Conservation (phyloP, 2,329 filamentous ascomycete genomes). For the Periconia sp. region DNA sequence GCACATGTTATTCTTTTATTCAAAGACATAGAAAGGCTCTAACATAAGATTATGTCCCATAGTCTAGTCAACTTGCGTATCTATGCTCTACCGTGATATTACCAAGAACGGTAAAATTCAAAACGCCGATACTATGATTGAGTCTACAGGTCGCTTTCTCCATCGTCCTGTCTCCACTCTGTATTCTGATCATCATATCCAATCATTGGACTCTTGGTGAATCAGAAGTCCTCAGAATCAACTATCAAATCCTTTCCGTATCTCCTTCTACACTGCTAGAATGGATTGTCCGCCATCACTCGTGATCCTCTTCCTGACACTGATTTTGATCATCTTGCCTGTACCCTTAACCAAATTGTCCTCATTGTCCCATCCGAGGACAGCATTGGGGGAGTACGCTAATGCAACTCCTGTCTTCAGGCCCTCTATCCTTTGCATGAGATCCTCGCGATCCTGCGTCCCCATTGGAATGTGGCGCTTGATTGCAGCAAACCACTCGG, state of each 20-base stretch:
- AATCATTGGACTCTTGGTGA: background rate
- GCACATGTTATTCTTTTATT: too few relatives aligned
- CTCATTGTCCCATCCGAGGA: constrained; percentile 37
- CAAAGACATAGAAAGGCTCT: too few relatives aligned
- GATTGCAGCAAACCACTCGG: constrained; percentile 64
- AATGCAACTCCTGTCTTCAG: constrained; percentile 57
- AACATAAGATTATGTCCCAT: too few relatives aligned
- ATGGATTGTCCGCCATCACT: constrained; percentile 49
- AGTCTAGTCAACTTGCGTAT: too few relatives aligned
- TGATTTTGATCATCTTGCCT: constrained; percentile 38
- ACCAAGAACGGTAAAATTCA: too few relatives aligned
- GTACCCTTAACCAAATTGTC: constrained; percentile 13
- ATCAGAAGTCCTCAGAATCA: background rate
- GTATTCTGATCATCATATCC: background rate
- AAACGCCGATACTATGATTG: too few relatives aligned
- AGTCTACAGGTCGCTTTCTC: too few relatives aligned
- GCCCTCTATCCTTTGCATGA: constrained; percentile 56
- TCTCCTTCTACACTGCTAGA: constrained; percentile 5
- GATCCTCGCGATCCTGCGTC: constrained; percentile 20
- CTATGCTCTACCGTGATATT: too few relatives aligned
- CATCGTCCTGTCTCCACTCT: background rate
- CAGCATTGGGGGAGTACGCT: constrained; percentile 55
- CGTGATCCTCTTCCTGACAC: constrained; percentile 50
- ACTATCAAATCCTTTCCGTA: background rate
- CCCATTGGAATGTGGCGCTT: constrained; percentile 33